Conservation (phyloP, 345 rosid species). For the Eucalyptus brandiana region DNA sequence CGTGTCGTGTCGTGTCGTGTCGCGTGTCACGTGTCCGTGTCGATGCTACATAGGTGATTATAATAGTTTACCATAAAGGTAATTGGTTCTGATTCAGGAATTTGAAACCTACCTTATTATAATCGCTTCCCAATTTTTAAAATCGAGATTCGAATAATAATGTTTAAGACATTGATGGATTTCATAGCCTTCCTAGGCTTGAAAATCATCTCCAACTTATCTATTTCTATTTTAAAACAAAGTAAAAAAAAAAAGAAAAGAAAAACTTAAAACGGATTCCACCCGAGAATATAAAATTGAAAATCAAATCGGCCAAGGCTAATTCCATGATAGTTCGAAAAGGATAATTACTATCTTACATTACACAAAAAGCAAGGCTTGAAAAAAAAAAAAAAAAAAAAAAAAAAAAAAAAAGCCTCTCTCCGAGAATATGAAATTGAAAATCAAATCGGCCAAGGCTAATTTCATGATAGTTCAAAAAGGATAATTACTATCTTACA, state of each 20-base stretch:
- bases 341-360: too few relatives aligned
- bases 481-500: too few relatives aligned
- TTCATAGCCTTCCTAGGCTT: not conserved
- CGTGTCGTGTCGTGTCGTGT: too few relatives aligned
- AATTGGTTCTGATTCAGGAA: not conserved
- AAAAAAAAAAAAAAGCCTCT: too few relatives aligned
- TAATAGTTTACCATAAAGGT: not conserved
- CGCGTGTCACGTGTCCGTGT: too few relatives aligned
- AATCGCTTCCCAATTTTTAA: not conserved
- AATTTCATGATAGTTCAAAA: too few relatives aligned
- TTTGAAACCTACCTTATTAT: not conserved
- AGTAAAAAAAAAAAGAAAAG: not conserved
- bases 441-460: not conserved
- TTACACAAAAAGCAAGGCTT: too few relatives aligned
- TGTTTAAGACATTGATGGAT: not conserved
- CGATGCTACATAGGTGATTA: too few relatives aligned
- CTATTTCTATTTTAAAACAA: not conserved
- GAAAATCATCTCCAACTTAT: not conserved
- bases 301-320: not conserved
- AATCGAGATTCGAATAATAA: not conserved
- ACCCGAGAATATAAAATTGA: not conserved
- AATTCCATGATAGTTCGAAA: too few relatives aligned
- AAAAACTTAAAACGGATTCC: not conserved
- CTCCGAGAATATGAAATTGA: not conserved
- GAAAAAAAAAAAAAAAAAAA: too few relatives aligned